Percentiles rank a stretch among this genome's conserved stretches.
phyloP scores from a whole-genome alignment of 768 basidiomycete genomes.

The Naganishia friedmannii region DNA sequence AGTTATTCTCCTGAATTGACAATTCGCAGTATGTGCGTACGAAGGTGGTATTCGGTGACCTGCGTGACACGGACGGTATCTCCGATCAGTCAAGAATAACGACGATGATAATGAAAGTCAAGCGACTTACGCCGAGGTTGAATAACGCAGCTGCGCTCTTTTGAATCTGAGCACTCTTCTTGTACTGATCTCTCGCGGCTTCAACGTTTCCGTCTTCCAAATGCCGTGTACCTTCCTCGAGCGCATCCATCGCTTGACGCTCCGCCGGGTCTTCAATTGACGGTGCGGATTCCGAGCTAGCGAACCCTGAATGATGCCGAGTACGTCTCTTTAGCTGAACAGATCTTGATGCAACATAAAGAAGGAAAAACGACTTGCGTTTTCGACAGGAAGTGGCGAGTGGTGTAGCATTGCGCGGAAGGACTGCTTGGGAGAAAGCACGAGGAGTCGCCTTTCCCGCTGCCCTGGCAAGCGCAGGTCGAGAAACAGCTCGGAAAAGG shows the following conservation, averaged over 20 bases:
- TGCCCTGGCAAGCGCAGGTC: not conserved
- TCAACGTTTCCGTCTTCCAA: constrained; percentile 48
- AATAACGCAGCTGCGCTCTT: constrained; percentile 45
- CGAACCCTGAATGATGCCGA: constrained; percentile 10
- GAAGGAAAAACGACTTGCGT: not conserved
- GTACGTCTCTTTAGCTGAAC: not conserved
- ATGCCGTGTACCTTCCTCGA: constrained; percentile 40
- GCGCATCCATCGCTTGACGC: constrained; percentile 36
- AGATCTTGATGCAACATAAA: too few relatives aligned
- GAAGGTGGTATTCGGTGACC: constrained; percentile 49
- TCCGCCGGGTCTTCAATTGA: constrained; percentile 39
- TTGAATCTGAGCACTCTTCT: constrained; percentile 40
- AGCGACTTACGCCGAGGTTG: constrained; percentile 47
- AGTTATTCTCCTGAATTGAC: not conserved
- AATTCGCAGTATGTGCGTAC: constrained; percentile 24
- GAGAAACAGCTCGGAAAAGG: not conserved
- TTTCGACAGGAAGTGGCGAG: not conserved
- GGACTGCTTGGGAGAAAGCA: not conserved
- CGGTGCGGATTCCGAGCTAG: constrained; percentile 17
- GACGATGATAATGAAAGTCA: not conserved
- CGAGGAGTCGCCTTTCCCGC: not conserved
- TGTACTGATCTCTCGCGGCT: constrained; percentile 39
- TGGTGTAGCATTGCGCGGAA: not conserved
- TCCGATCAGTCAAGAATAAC: not conserved
- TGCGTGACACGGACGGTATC: constrained; percentile 7